These are phyloP conservation scores for Alternaria incomplexa DNA, from an alignment of 2,329 filamentous ascomycete species.

Conservation along the genomic window DNA sequence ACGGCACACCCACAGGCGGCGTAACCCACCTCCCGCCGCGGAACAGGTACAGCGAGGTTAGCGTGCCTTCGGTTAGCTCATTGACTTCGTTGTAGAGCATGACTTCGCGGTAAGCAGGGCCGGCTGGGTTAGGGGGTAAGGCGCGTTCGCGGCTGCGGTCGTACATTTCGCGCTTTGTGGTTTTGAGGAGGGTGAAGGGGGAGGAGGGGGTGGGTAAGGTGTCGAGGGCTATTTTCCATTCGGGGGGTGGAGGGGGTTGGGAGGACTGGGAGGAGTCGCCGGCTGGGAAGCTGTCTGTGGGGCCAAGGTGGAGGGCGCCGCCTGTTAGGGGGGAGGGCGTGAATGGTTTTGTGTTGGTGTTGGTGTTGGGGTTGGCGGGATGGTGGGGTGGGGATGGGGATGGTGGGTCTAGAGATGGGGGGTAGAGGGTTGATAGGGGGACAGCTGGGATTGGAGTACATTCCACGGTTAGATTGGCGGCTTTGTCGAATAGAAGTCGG, in stretches of 20 bases:
- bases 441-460: constrained; percentile 49
- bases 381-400: constrained; percentile 21
- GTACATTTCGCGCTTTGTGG: constrained; percentile 75
- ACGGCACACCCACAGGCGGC: constrained; percentile 60
- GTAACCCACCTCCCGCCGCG: constrained; percentile 78
- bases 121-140: constrained; percentile 52
- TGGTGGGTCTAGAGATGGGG: constrained; percentile 60
- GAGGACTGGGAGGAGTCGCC: constrained; percentile 16
- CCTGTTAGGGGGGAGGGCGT: constrained; percentile 44
- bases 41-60: constrained; percentile 83
- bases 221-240: constrained; percentile 63
- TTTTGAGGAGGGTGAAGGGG: constrained; percentile 85
- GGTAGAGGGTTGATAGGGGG: constrained; percentile 63
- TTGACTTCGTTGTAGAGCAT: constrained; percentile 70
- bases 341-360: constrained; percentile 15
- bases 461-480: constrained; percentile 47
- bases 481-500: constrained; percentile 59
- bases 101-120: constrained; percentile 66
- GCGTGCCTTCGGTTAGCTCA: constrained; percentile 83
- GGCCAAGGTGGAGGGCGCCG: constrained; percentile 42
- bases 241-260: constrained; percentile 17
- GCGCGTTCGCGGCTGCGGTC: constrained; percentile 69
- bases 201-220: constrained; percentile 57
- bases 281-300: constrained; percentile 35
- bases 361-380: constrained; percentile 23